Evolutionary conservation across 1,139 yeast species (phyloP).

Genomic region (Debaryomyces psychrophilus): DNA sequence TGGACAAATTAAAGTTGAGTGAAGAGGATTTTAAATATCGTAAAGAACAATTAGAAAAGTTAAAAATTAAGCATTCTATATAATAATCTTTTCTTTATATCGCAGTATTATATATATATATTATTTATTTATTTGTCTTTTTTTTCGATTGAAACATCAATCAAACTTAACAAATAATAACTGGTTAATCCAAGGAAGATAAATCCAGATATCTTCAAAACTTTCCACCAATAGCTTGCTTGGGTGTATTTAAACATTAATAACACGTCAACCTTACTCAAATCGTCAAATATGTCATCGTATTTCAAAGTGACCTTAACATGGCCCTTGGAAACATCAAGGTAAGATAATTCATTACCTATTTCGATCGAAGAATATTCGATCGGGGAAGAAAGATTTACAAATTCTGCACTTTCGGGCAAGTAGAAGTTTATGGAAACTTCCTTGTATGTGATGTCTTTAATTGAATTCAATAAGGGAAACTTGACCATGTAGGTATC

Average conservation of each 20-base stretch:
- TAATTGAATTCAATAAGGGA: conserved; percentile 75
- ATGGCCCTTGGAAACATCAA: conserved; percentile 81
- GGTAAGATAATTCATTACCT: conserved; percentile 60
- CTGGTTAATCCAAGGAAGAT: conserved; percentile 65
- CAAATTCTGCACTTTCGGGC: conserved; percentile 83
- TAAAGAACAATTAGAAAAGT: conserved; percentile 20
- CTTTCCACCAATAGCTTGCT: conserved; percentile 60
- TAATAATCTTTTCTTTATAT: conserved; percentile 5
- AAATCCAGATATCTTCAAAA: conserved; percentile 65
- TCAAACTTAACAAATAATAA: conserved; percentile 51
- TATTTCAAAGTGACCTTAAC: conserved; percentile 69
- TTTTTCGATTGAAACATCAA: conserved; percentile 37
- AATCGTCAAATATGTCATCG: conserved; percentile 70
- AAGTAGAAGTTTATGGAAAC: conserved; percentile 67
- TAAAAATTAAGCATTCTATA: conserved; percentile 21
- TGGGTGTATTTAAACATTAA: conserved; percentile 66
- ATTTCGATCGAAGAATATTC: conserved; percentile 39
- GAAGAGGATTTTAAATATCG: conserved; percentile 26
- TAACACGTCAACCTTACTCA: conserved; percentile 58
- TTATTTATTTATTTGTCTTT: conserved; percentile 13
- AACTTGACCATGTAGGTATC: conserved; percentile 65
- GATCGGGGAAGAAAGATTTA: conserved; percentile 63
- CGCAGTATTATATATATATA: background rate
- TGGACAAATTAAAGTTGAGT: conserved; percentile 37
- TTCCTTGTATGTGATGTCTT: conserved; percentile 66